Base-by-base conservation (phyloP, 805 yeast genomes). In the Myxozyma udenii region DNA sequence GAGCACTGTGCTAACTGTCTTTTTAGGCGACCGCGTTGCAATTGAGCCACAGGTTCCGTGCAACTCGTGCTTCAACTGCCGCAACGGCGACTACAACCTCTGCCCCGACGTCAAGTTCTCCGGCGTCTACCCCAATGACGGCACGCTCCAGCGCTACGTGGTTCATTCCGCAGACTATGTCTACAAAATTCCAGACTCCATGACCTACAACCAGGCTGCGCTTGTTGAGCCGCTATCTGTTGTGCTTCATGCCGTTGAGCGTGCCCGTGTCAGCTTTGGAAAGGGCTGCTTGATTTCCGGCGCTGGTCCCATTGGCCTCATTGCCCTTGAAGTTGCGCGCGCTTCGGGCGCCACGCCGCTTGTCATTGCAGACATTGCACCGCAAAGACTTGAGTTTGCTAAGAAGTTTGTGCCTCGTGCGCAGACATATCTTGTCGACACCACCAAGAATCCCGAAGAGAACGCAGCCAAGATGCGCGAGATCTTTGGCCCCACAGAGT, bases 301-400 rank as follows among this genome's bases (percentile, higher is more conserved):
- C 19, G 78, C 74, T 19, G 81, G 81, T 16, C 79, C 81, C 3
- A 75, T 78, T 59, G 81, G 81, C 2, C 62, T 77, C 14, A 39
- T 85, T 52, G 74, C 80, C 45, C 88, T 87, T 26, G 81, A 81
- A 33, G 84, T 79, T 25, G 87, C 86, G 16, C 76, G 74, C 53
- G 80, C 84, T 3, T 81, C 78, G 58, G 95, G 95, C 25, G 90
- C 90, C 4, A 70, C 81, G 9, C 72, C 77, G 9, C 81, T 85
- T 22, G 69, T 84, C 47, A 78, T 83, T 44, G 74, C 83, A 39
- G 95, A 85, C 67, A 72, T 85, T 40, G 74, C 79, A 1, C 47
- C 58, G 26, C 50, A 49, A 5, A 53, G 69, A 19, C 62, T 66
- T 11, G 58, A 62, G 33, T 65, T 66, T 55, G 70, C 69, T 2